These are phyloP conservation scores for Neurospora sublineolata DNA, from an alignment of 495 filamentous ascomycete genomes.

Conservation along the genomic window DNA sequence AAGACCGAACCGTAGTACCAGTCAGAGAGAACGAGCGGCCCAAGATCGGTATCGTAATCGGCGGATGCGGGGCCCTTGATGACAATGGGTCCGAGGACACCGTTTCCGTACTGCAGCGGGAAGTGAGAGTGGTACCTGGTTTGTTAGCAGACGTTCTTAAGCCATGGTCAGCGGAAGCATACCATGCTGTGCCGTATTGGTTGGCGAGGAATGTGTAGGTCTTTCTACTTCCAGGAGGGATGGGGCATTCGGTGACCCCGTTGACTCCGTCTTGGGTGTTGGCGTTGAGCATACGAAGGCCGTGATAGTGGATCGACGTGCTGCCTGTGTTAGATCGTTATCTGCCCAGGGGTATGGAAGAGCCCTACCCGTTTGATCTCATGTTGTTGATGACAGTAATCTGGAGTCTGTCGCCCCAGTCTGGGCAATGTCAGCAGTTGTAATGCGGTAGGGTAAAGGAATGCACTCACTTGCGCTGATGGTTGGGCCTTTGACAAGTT, in stretches of 20 bases:
- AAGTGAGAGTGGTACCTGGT: constrained; percentile 46
- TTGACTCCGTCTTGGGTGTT: constrained; percentile 33
- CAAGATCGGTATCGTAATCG: constrained; percentile 43
- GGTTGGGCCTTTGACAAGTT: constrained; percentile 34
- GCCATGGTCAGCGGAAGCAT: too few relatives aligned
- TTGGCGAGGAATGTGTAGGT: constrained; percentile 40
- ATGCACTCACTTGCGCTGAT: constrained; percentile 28
- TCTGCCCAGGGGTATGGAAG: background rate
- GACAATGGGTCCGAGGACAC: constrained; percentile 37
- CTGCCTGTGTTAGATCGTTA: constrained; percentile 3
- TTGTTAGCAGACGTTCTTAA: background rate
- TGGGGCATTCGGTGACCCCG: constrained; percentile 39
- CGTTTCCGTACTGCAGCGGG: constrained; percentile 41
- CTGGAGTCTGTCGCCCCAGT: constrained; percentile 50
- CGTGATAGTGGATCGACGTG: constrained; percentile 46
- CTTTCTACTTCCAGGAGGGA: constrained; percentile 30
- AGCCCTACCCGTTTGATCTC: constrained; percentile 22
- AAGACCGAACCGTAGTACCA: constrained; percentile 28
- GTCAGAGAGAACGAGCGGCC: constrained; percentile 31
- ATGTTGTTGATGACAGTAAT: constrained; percentile 45
- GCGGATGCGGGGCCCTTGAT: constrained; percentile 43
- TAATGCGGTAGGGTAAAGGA: constrained; percentile 2
- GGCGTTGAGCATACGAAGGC: constrained; percentile 30
- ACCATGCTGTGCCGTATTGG: constrained; percentile 34
- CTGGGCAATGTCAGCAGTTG: background rate